Evolutionary conservation across 2,329 filamentous ascomycete species (phyloP).

Genomic region (Clarireedia sp.): DNA sequence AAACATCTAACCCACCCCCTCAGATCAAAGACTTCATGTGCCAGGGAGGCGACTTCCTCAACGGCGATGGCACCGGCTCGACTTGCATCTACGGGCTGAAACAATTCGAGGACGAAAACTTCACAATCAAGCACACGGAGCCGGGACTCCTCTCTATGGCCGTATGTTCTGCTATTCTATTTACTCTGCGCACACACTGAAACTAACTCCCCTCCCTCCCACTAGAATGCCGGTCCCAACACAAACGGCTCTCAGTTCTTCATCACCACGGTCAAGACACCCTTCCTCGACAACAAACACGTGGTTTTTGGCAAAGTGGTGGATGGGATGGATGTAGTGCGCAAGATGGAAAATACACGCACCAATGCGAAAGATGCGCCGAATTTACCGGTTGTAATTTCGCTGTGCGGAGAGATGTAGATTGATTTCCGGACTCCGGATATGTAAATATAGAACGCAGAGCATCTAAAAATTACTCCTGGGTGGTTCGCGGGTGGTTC

Average conservation of each 20-base stretch:
- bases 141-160: constrained; percentile 89
- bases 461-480: too few species aligned
- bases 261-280: constrained; percentile 81
- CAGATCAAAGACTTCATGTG: constrained; percentile 97
- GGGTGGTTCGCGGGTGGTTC: too few species aligned
- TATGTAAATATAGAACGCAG: too few species aligned
- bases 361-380: constrained; percentile 73
- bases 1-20: not conserved
- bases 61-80: constrained; percentile 85
- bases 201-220: constrained; percentile 6
- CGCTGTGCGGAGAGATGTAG: constrained; percentile 90
- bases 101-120: constrained; percentile 87
- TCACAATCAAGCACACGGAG: constrained; percentile 67
- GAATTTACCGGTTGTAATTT: constrained; percentile 73
- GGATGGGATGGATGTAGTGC: constrained; percentile 83
- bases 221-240: constrained; percentile 78
- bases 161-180: constrained; percentile 43
- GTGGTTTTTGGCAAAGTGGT: constrained; percentile 90
- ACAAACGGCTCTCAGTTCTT: constrained; percentile 97
- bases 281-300: constrained; percentile 86
- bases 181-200: not conserved
- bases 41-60: constrained; percentile 91
- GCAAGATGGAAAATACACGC: constrained; percentile 86
- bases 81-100: constrained; percentile 81
- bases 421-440: not conserved